phyloP scores from a whole-genome alignment of 2,329 filamentous ascomycete species.

The Alternaria brassicae region DNA sequence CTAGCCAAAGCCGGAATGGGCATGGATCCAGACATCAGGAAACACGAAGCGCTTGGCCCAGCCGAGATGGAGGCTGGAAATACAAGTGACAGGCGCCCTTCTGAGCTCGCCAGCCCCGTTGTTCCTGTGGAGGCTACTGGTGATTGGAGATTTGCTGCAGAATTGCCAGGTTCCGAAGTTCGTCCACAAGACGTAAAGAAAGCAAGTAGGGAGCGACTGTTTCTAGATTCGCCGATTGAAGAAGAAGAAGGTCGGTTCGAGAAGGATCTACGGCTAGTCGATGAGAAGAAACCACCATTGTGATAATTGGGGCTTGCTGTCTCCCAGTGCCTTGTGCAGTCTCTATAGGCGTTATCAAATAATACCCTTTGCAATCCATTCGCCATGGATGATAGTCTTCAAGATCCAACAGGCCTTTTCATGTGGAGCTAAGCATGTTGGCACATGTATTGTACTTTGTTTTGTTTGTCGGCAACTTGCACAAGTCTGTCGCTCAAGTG shows the following conservation, averaged over 20 bases:
- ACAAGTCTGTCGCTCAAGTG: not conserved
- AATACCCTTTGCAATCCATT: not conserved
- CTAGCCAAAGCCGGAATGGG: slow-evolving; percentile 18
- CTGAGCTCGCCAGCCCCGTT: slow-evolving; percentile 22
- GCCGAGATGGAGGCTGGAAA: slow-evolving; percentile 9
- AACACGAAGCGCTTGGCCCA: slow-evolving; percentile 1
- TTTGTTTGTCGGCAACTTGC: not conserved
- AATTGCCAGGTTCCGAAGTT: slow-evolving; percentile 21
- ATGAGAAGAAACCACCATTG: slow-evolving; percentile 14
- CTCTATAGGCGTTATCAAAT: not conserved
- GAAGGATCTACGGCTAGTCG: slow-evolving; percentile 1
- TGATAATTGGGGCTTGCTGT: not conserved
- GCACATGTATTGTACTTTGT: not conserved
- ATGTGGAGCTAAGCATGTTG: not conserved
- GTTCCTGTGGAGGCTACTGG: slow-evolving; percentile 12
- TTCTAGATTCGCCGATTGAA: slow-evolving; percentile 21
- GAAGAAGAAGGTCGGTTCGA: slow-evolving; percentile 10
- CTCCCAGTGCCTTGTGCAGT: not conserved
- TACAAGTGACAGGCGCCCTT: slow-evolving; percentile 5
- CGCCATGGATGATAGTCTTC: not conserved
- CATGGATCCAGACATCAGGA: slow-evolving; percentile 8
- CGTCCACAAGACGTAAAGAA: not conserved
- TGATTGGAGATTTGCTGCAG: slow-evolving; percentile 15
- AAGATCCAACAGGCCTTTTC: not conserved
- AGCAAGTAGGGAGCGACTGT: slow-evolving; percentile 19